Percentiles rank a stretch among this genome's conserved stretches.
Evolutionary conservation across 164 flowering plant genomes (phyloP).

Genomic region (Echeveria elegans): DNA sequence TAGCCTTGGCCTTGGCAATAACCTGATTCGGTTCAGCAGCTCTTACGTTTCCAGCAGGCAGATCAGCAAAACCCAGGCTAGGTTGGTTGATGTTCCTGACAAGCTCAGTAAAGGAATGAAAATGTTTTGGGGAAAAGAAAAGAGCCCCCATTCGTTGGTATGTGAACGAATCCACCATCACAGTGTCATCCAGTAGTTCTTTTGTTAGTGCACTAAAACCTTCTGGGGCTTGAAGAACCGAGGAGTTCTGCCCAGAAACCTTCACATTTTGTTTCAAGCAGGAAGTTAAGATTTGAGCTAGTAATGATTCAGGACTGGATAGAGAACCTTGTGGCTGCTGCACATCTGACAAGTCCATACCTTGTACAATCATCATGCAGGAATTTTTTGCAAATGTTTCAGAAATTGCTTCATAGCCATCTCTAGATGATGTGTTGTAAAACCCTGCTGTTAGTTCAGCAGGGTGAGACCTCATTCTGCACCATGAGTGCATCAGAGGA

Average conservation of each 20-base stretch:
- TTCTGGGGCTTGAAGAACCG: slow-evolving; percentile 17
- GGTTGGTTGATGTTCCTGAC: slow-evolving; percentile 39
- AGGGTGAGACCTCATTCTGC: slow-evolving; percentile 57
- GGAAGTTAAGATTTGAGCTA: slow-evolving; percentile 38
- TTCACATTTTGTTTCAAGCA: slow-evolving; percentile 47
- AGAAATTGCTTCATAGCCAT: slow-evolving; percentile 61
- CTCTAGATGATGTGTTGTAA: slow-evolving; percentile 51
- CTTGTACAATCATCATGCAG: slow-evolving; percentile 57
- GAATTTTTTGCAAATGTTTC: slow-evolving; percentile 60
- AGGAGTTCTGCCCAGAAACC: slow-evolving; percentile 57
- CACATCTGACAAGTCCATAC: slow-evolving; percentile 66
- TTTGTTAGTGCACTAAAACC: slow-evolving; percentile 47
- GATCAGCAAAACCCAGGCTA: slow-evolving; percentile 41
- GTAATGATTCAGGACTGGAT: slow-evolving; percentile 57
- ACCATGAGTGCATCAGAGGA: slow-evolving; percentile 64
- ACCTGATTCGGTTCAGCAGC: slow-evolving; percentile 8
- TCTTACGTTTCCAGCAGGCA: slow-evolving; percentile 23
- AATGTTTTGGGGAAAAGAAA: slow-evolving; percentile 89
- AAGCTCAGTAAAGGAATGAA: slow-evolving; percentile 53
- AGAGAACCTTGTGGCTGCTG: slow-evolving; percentile 30
- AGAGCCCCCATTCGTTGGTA: slow-evolving; percentile 91
- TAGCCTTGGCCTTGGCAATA: slow-evolving; percentile 14
- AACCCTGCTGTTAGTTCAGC: slow-evolving; percentile 76
- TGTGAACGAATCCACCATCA: slow-evolving; percentile 38
- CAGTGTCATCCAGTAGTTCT: slow-evolving; percentile 28